A percentile compares a stretch with the other conserved stretches of the same genome.
phyloP scores from a whole-genome alignment of 768 basidiomycete species.

The Tylopilus balloui region DNA sequence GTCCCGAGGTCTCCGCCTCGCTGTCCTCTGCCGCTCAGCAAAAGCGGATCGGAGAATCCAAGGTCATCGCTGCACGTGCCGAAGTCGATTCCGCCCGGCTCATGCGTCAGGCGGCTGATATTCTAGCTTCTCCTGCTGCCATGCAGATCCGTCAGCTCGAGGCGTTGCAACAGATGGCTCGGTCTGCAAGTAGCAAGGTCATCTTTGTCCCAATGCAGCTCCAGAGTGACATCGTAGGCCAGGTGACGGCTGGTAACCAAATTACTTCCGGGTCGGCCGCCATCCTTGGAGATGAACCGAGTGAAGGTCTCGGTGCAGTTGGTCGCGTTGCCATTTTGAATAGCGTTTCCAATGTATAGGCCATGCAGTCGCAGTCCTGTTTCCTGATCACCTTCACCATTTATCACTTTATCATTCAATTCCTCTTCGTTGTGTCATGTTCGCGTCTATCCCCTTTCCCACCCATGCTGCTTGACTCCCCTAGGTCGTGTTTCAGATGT shows the following conservation, averaged over 20 bases:
- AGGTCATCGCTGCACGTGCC: slow-evolving; percentile 92
- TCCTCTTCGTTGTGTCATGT: neutral
- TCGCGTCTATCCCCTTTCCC: no score
- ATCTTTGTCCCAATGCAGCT: slow-evolving; percentile 93
- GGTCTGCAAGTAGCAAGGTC: slow-evolving; percentile 83
- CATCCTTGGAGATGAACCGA: slow-evolving; percentile 19
- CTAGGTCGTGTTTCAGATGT: slow-evolving; percentile 14
- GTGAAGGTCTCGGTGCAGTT: slow-evolving; percentile 23
- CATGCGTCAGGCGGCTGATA: slow-evolving; percentile 97
- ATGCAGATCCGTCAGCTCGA: slow-evolving; percentile 99
- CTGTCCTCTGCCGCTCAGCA: slow-evolving; percentile 95
- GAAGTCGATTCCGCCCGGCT: slow-evolving; percentile 93
- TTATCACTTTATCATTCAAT: neutral
- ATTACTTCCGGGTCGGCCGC: slow-evolving; percentile 21
- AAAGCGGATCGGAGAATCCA: slow-evolving; percentile 94
- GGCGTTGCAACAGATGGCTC: slow-evolving; percentile 93
- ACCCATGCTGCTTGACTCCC: slow-evolving; percentile 1
- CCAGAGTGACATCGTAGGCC: slow-evolving; percentile 63
- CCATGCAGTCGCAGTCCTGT: neutral
- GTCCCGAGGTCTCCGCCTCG: slow-evolving; percentile 81
- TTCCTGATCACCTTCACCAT: neutral
- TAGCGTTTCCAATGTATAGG: slow-evolving; percentile 23
- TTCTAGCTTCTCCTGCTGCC: slow-evolving; percentile 88
- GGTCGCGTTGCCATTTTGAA: slow-evolving; percentile 26
- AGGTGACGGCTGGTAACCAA: slow-evolving; percentile 33